Base-by-base conservation (phyloP, 441 rosid genomes). In the Populus trichocarpa region DNA sequence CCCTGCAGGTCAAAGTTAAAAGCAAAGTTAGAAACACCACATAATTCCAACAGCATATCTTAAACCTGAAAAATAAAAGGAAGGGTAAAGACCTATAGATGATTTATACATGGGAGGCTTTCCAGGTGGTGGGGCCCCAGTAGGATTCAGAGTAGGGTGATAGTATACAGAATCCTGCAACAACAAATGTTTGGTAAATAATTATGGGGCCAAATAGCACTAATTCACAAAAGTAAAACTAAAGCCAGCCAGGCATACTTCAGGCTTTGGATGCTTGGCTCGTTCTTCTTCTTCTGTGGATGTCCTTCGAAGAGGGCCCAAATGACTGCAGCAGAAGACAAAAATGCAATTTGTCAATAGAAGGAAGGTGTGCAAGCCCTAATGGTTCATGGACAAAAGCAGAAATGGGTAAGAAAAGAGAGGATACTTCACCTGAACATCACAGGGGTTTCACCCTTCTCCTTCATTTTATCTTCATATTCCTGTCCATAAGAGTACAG, bases 121-220 rank as follows among this genome's bases (percentile, higher is more conserved):
- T 83, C 98, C 99, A 38, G 99, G 99, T 38, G 97, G 99, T 36
- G 99, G 98, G 42, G 99, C 98, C 35, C 99, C 99, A n/a, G 96
- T 91, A 3, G 98, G 99, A 88, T 93, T 96, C 81, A 96, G 85
- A 2, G 98, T 91, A 73, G 99, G 97, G 76, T 93, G 99, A 85
- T 90, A 96, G 76, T 96, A 96, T 72, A 93, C 98, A 81, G 99
- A 96, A 85, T 93, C 98, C 99, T 93, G 88, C 78, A 86, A 69
- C 8, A 80, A 42, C 8, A 79, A 75, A 71, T 70, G 71, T 30
- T 53, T 6, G 14, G 12, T 8, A 28, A 59, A 61, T 57, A 68
- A 72, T 63, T 71, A 46, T 73, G 50, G 73, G 72, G 74, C 72
- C 71, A 73, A 13, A 73, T 59, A 32, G 64, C 38, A 70, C 50